Evolutionary conservation across 176 grass and related monocot genomes (phyloP), one percentile per base, ranked within the genome.

Genomic region (Carex pumila): DNA sequence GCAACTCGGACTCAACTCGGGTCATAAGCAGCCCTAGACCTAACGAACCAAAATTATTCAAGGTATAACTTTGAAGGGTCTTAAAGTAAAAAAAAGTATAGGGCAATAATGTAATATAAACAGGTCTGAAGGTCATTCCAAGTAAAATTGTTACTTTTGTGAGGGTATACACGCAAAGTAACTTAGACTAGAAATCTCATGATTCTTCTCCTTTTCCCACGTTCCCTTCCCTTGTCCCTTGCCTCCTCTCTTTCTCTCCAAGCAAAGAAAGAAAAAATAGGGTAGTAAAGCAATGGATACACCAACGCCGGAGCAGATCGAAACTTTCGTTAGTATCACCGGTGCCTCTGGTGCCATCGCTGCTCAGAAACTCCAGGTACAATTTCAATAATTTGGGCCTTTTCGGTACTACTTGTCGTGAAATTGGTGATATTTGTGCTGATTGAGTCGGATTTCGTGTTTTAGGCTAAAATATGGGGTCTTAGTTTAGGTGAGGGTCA

Each of bases 241-340:
- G 21, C 47, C 31, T 56, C 14, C 37, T 47, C n/a, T 54, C 54
- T 60, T 83, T 37, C 58, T 55, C 22, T 81, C 69, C 75, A 85
- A 57, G 79, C 85, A 74, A 69, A 83, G 19, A 60, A 62, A 55
- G 18, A 64, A 2, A 43, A 36, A 82, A 61, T 83, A 3, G 58
- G 77, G 47, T 21, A 29, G 58, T 72, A 13, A 10, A 14, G 22
- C 68, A 37, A 99, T 99, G 93, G 88, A 69, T 81, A 78, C 61
- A 7, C 87, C 91, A 12, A 8, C 89, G 49, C 91, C 79, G 88
- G 93, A 99, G 37, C 85, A 87, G 91, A 96, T 99, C 90, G 93
- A 91, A 21, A 92, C 89, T 70, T 99, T 94, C 83, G 72, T 99
- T 34, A 82, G 84, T 88, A 96, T 99, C 88, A 99, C 93, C 47